Percentiles rank a stretch among this genome's conserved stretches.
These are phyloP conservation scores for Aspergillus panamensis DNA, from an alignment of 495 filamentous ascomycete species.

Conservation along the genomic window DNA sequence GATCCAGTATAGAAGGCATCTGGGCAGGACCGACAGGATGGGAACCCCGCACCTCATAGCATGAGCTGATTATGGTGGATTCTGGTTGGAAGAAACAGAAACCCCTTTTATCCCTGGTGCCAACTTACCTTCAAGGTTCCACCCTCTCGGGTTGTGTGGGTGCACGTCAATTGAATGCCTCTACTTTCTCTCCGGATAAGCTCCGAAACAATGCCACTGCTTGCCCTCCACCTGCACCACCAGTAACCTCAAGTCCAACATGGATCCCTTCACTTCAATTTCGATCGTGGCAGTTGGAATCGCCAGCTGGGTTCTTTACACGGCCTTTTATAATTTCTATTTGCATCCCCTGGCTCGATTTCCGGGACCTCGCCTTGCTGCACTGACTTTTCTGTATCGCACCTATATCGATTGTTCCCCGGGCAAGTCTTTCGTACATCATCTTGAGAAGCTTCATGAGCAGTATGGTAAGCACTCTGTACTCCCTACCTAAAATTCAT, in stretches of 20 bases:
- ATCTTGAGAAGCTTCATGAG: neutral
- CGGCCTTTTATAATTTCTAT: slow-evolving; percentile 3
- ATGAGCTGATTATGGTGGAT: too few relatives aligned
- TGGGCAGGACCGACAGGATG: too few relatives aligned
- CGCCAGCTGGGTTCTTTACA: neutral
- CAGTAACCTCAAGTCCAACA: neutral
- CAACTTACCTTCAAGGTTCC: too few relatives aligned
- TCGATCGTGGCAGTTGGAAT: neutral
- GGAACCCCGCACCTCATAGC: too few relatives aligned
- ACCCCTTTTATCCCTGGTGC: too few relatives aligned
- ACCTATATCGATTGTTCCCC: slow-evolving; percentile 7
- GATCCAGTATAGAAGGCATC: too few relatives aligned
- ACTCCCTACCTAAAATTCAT: neutral
- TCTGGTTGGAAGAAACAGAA: too few relatives aligned
- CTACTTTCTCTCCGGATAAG: too few relatives aligned
- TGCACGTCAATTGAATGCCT: too few relatives aligned
- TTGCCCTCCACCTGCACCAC: too few relatives aligned
- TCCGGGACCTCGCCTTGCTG: slow-evolving; percentile 6
- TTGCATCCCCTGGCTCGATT: slow-evolving; percentile 11
- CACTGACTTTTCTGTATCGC: slow-evolving; percentile 5
- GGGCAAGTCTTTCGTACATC: slow-evolving; percentile 3
- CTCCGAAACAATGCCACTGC: too few relatives aligned
- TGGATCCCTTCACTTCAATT: neutral
- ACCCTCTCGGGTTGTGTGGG: too few relatives aligned
- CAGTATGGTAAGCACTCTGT: slow-evolving; percentile 6